These are phyloP conservation scores for Aspergillus felis DNA, from an alignment of 2,329 filamentous ascomycete species.

Conservation along the genomic window DNA sequence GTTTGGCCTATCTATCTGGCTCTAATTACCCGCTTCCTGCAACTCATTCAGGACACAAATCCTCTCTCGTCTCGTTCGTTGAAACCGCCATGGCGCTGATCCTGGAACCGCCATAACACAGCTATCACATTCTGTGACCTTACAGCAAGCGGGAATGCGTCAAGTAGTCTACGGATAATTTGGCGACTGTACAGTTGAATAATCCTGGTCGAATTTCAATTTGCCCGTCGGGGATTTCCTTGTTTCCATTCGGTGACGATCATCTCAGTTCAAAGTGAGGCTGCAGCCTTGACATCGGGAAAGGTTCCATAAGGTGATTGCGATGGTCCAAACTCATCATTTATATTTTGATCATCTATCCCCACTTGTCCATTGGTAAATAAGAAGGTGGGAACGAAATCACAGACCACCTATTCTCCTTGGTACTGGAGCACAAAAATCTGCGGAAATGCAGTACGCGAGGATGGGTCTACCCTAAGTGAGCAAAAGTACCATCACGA, in stretches of 20 bases:
- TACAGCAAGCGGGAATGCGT: not conserved
- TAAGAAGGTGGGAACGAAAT: not conserved
- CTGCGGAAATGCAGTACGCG: not conserved
- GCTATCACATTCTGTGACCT: not conserved
- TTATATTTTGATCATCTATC: not conserved
- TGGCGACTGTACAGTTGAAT: not conserved
- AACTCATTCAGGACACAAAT: not conserved
- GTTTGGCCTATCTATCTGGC: not conserved
- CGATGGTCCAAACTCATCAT: not conserved
- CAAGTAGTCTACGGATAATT: not conserved
- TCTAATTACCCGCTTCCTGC: not conserved
- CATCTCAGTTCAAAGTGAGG: not conserved
- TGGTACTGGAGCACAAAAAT: not conserved
- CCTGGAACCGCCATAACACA: not conserved
- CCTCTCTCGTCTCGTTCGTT: not conserved
- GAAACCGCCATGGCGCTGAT: not conserved
- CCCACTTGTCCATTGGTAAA: not conserved
- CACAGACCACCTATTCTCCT: not conserved
- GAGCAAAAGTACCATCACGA: not conserved
- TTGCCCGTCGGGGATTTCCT: constrained; percentile 1
- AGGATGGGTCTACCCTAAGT: not conserved
- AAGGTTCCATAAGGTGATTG: not conserved
- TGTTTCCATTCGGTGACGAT: not conserved
- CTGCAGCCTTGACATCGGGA: not conserved
- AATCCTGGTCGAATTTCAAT: not conserved